phyloP scores from a whole-genome alignment of 116 monocot species.

The Posidonia oceanica region DNA sequence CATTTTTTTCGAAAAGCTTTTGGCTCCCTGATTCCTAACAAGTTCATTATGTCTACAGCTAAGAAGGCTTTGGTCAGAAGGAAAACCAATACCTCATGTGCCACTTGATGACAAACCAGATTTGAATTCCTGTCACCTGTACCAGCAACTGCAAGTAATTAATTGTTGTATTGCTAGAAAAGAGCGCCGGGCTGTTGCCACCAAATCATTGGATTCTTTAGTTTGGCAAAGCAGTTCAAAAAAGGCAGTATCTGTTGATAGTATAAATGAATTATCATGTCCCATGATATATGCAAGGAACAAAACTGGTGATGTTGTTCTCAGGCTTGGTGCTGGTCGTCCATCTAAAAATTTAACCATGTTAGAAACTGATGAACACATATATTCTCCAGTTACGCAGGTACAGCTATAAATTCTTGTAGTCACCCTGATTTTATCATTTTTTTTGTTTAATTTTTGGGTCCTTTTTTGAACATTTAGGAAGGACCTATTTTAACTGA shows the following conservation, averaged over 20 bases:
- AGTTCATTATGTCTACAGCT: constrained; percentile 42
- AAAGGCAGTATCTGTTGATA: constrained; percentile 6
- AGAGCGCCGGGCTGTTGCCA: constrained; percentile 29
- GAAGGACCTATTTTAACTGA: constrained; percentile 82
- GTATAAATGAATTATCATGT: background rate
- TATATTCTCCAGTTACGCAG: constrained; percentile 74
- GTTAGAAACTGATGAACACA: constrained; percentile 85
- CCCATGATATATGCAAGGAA: constrained; percentile 38
- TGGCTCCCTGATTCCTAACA: background rate
- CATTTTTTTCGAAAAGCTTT: background rate
- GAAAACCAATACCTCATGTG: constrained; percentile 62
- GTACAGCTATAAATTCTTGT: constrained; percentile 17
- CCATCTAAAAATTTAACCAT: constrained; percentile 56
- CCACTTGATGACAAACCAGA: constrained; percentile 77
- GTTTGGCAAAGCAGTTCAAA: constrained; percentile 20
- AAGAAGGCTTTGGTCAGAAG: constrained; percentile 62
- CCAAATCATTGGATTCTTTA: constrained; percentile 37
- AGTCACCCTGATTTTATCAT: background rate
- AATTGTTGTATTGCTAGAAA: constrained; percentile 91
- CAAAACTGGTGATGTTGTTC: constrained; percentile 41
- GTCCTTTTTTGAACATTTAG: constrained; percentile 24
- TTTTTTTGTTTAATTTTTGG: background rate
- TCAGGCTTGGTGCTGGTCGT: constrained; percentile 71
- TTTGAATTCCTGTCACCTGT: constrained; percentile 67
- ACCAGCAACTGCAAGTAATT: constrained; percentile 76